Evolutionary conservation across 1,284 basidiomycete species (phyloP), one percentile per base, ranked within the genome.

Genomic region (Chondrostereum purpureum): DNA sequence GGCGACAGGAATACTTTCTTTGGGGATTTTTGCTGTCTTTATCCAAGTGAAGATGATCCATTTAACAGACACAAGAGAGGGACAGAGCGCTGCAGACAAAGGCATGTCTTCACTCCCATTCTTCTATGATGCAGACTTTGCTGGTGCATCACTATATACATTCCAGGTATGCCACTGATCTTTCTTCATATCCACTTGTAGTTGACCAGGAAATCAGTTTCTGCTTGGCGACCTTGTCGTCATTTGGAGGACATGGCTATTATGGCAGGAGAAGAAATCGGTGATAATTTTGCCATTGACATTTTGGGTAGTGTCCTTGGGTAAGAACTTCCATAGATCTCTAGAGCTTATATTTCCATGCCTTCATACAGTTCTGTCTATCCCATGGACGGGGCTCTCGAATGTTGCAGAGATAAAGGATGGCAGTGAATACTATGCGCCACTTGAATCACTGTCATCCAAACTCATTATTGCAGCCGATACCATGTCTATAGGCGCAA

Each of bases 171-270:
- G 36, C 8, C 27, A 24, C 3, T 12, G 17, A 10, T n/a, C 31
- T 18, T n/a, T 5, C 12, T 27, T 12, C 10, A 31, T 8, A 31
- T 8, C 8, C 27, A 31, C 12, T 6, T n/a, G n/a, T n/a, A n/a
- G 21, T 24, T 42, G 6, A 42, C 20, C 17, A 4, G 10, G 11
- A 8, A 5, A 8, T 13, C 11, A 45, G 44, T 45, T 45, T 16
- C 22, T 40, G 12, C 24, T 45, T 5, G 44, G 44, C 16, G 44
- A 45, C 17, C 12, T 18, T 2, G 16, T 45, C 18, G 44, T 45
- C 4, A 14, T 45, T 5, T 45, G 44, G 44, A 27, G 44, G 31
- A 45, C 44, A 14, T 45, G 44, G 44, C 14, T 37, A 12, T 17
- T 45, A 5, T 45, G 38, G 38, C 3, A 14, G 2, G 4, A 5